These are phyloP conservation scores for Maudiozyma barnettii DNA, from an alignment of 805 yeast species.

Conservation along the genomic window DNA sequence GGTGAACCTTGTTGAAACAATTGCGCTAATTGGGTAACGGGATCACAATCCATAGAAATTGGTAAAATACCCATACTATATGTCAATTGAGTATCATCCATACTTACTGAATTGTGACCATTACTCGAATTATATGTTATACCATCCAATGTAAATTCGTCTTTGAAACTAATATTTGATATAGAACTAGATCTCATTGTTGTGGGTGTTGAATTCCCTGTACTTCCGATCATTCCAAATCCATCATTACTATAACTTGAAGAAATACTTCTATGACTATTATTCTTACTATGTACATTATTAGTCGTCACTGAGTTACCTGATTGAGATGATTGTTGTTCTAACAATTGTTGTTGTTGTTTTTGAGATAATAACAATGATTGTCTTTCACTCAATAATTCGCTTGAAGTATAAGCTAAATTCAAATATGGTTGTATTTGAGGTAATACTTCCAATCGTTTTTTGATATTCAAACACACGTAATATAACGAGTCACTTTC, in stretches of 20 bases:
- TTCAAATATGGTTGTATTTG: conserved; percentile 61
- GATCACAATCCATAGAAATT: conserved; percentile 69
- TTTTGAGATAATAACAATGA: conserved; percentile 41
- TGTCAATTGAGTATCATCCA: conserved; percentile 36
- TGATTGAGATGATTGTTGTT: conserved; percentile 1
- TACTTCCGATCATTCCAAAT: neutral
- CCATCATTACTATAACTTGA: conserved; percentile 14
- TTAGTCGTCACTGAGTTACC: neutral
- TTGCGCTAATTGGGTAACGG: conserved; percentile 84
- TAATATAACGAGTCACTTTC: conserved; percentile 62
- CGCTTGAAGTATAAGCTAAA: conserved; percentile 57
- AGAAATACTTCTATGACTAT: conserved; percentile 14
- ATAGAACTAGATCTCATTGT: conserved; percentile 29
- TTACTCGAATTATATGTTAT: conserved; percentile 18
- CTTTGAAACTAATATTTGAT: conserved; percentile 30
- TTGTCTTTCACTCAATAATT: conserved; percentile 63
- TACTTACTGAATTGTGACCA: conserved; percentile 11
- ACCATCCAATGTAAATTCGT: conserved; percentile 20
- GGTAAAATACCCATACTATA: conserved; percentile 73
- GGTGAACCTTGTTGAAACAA: conserved; percentile 90
- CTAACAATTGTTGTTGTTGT: conserved; percentile 22
- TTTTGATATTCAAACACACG: conserved; percentile 49
- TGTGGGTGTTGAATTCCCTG: conserved; percentile 7
- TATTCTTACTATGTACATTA: conserved; percentile 5
- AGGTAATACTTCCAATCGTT: conserved; percentile 47